Base-by-base conservation (phyloP, 495 filamentous ascomycete species). In the Penicillium turbatum region DNA sequence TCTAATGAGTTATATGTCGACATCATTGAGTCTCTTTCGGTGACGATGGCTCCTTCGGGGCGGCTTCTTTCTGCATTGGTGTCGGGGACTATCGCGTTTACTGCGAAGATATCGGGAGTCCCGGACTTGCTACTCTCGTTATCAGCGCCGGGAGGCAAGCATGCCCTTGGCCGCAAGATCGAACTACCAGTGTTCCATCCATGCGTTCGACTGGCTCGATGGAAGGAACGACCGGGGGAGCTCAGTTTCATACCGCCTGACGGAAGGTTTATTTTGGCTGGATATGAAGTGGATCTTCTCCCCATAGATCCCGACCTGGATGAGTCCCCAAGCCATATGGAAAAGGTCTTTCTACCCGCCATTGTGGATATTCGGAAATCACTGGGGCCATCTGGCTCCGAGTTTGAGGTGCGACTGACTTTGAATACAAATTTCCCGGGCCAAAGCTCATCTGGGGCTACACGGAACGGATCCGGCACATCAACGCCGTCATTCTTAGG, bases 1-100 rank as follows among this genome's bases (percentile, higher is more conserved):
- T 92, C 87, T 43, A 97, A 97, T 70, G 92, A 97, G 69, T 81
- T 99, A 31, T 97, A 99, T 68, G 93, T 96, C 36, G 93, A 99
- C 68, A 81, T 99, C 2, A 81, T 99, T 39, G 93, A 99, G 73
- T 87, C 88, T 4, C 79, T 99, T 0, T 83, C 83, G 1, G 88
- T 96, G 4, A 93, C 84, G 1, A 79, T 97, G 45, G 90, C 93
- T 0, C 93, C 93, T 0, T 96, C 92, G 0, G 93, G 95, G 8
- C 79, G 88, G 6, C 82, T 92, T 3, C 79, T 99, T 19, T 82
- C 89, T 9, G 93, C 93, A 17, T 82, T 95, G 55, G 89, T 89
- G 7, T 88, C 90, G 54, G 93, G 93, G 47, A 96, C 90, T 6
- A 92, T 99, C 52, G 92, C 89, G 15, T 96, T 96, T 66, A 97